phyloP scores from a whole-genome alignment of 495 filamentous ascomycete species.

The Hypoxylon fuscum region DNA sequence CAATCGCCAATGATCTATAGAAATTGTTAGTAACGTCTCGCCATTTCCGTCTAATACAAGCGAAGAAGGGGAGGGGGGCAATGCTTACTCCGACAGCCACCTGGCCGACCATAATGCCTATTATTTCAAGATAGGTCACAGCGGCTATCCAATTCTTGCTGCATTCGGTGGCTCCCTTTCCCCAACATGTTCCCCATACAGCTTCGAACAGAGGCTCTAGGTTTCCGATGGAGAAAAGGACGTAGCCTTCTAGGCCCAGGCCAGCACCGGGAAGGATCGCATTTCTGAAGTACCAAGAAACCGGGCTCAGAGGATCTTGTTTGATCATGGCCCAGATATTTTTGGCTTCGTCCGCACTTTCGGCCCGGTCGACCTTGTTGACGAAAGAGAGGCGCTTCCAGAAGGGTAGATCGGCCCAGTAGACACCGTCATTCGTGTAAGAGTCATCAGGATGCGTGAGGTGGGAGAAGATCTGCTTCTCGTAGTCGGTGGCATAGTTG shows the following conservation, averaged over 20 bases:
- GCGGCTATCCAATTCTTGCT: slow-evolving; percentile 77
- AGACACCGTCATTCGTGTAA: slow-evolving; percentile 79
- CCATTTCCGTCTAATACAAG: slow-evolving; percentile 44
- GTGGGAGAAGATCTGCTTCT: slow-evolving; percentile 75
- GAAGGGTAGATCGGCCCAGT: slow-evolving; percentile 87
- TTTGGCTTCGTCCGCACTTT: slow-evolving; percentile 69
- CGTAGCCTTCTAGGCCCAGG: slow-evolving; percentile 89
- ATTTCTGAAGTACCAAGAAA: slow-evolving; percentile 85
- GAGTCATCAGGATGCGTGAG: slow-evolving; percentile 83
- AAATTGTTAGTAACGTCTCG: slow-evolving; percentile 13
- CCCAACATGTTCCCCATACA: slow-evolving; percentile 80
- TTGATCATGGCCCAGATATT: slow-evolving; percentile 81
- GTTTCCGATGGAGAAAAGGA: slow-evolving; percentile 94
- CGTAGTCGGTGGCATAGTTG: slow-evolving; percentile 59
- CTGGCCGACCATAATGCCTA: slow-evolving; percentile 90
- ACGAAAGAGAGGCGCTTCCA: slow-evolving; percentile 75
- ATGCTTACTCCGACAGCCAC: slow-evolving; percentile 70
- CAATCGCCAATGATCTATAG: slow-evolving; percentile 61
- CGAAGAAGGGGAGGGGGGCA: slow-evolving; percentile 30
- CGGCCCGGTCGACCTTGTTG: slow-evolving; percentile 68
- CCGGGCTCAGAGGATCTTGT: slow-evolving; percentile 77
- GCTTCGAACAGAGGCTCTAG: slow-evolving; percentile 76
- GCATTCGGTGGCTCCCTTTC: slow-evolving; percentile 64
- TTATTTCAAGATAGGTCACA: slow-evolving; percentile 84
- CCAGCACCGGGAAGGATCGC: slow-evolving; percentile 90